Conservation (phyloP, 192 early-diverging fungal species). For the Rhizophagus sp. region DNA sequence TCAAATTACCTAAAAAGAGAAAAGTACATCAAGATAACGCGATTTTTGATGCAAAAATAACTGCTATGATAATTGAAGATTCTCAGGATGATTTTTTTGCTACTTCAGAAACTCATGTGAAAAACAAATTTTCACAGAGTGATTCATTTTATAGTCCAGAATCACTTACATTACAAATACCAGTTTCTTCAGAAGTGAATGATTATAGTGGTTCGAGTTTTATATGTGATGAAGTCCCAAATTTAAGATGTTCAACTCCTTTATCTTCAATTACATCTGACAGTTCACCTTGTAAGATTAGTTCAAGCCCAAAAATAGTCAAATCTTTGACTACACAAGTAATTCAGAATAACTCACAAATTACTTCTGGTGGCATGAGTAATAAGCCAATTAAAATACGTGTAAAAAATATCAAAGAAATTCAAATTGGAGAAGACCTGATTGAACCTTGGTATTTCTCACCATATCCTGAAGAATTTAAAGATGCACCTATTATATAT, state of each 20-base stretch:
- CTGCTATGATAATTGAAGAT: no score
- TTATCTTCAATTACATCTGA: no score
- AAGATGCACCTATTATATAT: conserved; percentile 73
- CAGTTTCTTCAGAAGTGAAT: no score
- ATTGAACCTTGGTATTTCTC: conserved; percentile 99
- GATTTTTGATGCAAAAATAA: background rate
- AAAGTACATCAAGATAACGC: background rate
- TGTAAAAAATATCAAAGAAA: conserved; percentile 91
- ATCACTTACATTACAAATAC: background rate
- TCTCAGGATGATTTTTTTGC: background rate
- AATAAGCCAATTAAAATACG: conserved; percentile 87
- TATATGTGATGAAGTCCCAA: no score
- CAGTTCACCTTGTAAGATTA: background rate
- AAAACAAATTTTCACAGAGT: background rate
- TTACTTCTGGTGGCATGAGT: conserved; percentile 79
- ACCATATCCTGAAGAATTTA: conserved; percentile 89
- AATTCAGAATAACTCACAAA: background rate
- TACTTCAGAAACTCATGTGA: background rate
- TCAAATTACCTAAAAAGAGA: background rate
- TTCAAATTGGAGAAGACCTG: conserved; percentile 88
- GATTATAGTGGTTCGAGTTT: no score
- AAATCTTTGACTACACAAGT: background rate
- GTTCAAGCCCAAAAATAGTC: background rate
- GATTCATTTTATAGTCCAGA: background rate
- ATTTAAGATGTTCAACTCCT: no score